Conservation (phyloP, 768 basidiomycete genomes). For the Mycena pura region DNA sequence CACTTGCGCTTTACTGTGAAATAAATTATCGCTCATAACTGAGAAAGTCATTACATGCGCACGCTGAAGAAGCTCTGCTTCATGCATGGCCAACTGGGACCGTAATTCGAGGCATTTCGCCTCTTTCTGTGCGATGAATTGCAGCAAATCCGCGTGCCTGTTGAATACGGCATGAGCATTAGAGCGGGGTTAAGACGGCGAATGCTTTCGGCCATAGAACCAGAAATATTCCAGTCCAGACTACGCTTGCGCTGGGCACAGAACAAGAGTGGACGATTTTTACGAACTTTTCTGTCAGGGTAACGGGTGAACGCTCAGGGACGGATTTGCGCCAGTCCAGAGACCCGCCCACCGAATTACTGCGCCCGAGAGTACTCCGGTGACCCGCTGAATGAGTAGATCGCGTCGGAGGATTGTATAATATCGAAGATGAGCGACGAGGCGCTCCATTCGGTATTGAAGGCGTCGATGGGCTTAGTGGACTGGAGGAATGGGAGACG, state of each 20-base stretch:
- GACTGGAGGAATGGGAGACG: constrained; percentile 23
- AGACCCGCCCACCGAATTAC: constrained; percentile 28
- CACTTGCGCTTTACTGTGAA: constrained; percentile 78
- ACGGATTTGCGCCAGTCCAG: constrained; percentile 7
- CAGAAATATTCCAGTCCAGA: background rate
- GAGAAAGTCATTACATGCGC: constrained; percentile 32
- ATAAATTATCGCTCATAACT: background rate
- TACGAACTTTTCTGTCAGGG: constrained; percentile 76
- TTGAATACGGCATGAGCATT: background rate
- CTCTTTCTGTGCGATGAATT: constrained; percentile 87
- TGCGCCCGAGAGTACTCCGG: constrained; percentile 27
- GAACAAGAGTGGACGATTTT: background rate
- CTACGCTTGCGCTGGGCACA: background rate
- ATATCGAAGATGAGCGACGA: constrained; percentile 62
- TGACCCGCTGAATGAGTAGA: constrained; percentile 20
- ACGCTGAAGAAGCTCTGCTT: constrained; percentile 74
- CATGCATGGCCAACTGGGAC: constrained; percentile 73
- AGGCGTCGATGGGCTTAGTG: constrained; percentile 18
- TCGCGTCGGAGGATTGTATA: constrained; percentile 46
- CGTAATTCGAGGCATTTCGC: constrained; percentile 83
- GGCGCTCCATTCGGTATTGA: constrained; percentile 21
- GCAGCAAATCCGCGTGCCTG: constrained; percentile 83
- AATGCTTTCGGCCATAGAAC: background rate
- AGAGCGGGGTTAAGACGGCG: background rate
- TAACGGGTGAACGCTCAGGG: constrained; percentile 39